phyloP scores from a whole-genome alignment of 176 grass and related monocot species.

The Triticum urartu region DNA sequence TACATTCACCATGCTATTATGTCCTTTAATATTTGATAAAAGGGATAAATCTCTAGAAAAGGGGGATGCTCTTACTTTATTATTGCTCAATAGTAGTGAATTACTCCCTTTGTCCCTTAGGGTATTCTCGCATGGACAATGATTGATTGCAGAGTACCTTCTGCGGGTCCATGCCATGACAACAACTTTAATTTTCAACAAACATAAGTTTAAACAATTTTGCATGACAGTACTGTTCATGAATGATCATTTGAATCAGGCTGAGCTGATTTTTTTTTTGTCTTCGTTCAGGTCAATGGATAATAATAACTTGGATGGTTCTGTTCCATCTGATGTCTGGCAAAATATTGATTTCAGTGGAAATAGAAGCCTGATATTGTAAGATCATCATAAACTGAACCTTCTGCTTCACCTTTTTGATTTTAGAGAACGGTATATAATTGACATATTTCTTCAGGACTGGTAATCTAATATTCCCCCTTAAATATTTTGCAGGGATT shows the following conservation, averaged over 20 bases:
- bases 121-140: neutral
- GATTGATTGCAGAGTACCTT: neutral
- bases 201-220: slow-evolving; percentile 9
- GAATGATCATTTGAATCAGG: slow-evolving; percentile 11
- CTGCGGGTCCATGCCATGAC: neutral
- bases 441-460: neutral
- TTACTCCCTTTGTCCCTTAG: no score
- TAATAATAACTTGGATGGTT: slow-evolving; percentile 53
- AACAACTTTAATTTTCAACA: neutral
- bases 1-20: slow-evolving; percentile 16
- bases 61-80: neutral
- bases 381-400: slow-evolving; percentile 23
- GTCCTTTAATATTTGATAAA: neutral
- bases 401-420: neutral
- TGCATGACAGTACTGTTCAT: neutral
- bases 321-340: slow-evolving; percentile 74
- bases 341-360: slow-evolving; percentile 50
- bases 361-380: slow-evolving; percentile 64
- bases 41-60: neutral
- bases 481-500: slow-evolving; percentile 62
- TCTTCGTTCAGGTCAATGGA: slow-evolving; percentile 59
- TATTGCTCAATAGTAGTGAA: no score
- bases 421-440: neutral
- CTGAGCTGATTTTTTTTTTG: neutral
- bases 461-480: slow-evolving; percentile 18